phyloP scores from a whole-genome alignment of 441 rosid species.

The Populus trichocarpa region DNA sequence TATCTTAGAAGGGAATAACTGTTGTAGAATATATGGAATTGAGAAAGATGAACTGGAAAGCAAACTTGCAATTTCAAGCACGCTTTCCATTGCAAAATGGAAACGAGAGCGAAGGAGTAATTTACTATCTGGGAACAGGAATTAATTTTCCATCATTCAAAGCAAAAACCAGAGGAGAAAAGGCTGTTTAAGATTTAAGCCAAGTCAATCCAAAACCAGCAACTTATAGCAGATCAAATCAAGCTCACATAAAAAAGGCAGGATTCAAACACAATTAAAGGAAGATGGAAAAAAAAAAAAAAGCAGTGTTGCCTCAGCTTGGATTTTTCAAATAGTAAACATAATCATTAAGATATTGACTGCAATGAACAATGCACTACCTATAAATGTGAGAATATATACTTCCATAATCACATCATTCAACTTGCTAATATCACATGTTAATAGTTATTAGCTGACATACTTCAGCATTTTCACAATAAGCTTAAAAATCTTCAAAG shows the following conservation, averaged over 20 bases:
- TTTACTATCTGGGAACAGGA: neutral
- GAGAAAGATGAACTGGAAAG: neutral
- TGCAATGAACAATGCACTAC: neutral
- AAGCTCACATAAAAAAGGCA: neutral
- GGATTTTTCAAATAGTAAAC: neutral
- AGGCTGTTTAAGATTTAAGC: neutral
- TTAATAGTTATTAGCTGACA: neutral
- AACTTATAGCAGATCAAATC: neutral
- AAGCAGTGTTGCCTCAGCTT: neutral
- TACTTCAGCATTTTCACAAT: neutral
- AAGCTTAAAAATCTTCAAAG: neutral
- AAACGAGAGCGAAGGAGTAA: neutral
- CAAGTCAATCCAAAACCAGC: neutral
- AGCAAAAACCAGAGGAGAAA: neutral
- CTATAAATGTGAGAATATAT: neutral
- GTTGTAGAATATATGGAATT: neutral
- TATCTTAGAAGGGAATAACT: neutral
- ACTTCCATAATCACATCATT: neutral
- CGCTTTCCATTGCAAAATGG: neutral
- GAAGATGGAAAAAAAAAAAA: neutral
- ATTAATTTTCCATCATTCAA: neutral
- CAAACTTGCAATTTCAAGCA: neutral
- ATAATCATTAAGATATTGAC: neutral
- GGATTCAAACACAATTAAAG: neutral
- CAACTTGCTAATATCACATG: neutral